A percentile compares a stretch with the other conserved stretches of the same genome.
These are phyloP conservation scores for Oryza nivara DNA, from an alignment of 176 grass and related monocot species.

Conservation along the genomic window DNA sequence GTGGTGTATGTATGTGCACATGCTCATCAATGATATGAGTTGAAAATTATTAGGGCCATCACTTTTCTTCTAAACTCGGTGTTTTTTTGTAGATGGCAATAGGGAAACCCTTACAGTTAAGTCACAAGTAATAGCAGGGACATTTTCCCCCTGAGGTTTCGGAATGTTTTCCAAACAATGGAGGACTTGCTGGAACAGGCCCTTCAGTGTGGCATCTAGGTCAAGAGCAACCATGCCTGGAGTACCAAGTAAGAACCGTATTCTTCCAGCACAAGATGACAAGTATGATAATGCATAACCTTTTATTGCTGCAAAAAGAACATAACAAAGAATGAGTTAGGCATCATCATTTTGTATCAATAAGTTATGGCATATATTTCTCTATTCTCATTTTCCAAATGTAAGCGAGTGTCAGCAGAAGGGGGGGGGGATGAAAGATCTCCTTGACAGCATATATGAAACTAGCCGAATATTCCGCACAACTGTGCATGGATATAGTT, in stretches of 20 bases:
- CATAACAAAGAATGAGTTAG: slow-evolving; percentile 24
- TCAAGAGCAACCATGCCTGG: slow-evolving; percentile 99
- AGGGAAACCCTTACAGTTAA: slow-evolving; percentile 60
- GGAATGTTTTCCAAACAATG: slow-evolving; percentile 93
- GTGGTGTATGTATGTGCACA: background rate
- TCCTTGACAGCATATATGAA: slow-evolving; percentile 13
- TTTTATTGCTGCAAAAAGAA: slow-evolving; percentile 83
- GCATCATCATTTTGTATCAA: slow-evolving; percentile 1
- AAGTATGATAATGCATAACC: slow-evolving; percentile 95
- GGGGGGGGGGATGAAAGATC: background rate
- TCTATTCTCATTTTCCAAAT: slow-evolving; percentile 14
- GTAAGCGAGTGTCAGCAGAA: slow-evolving; percentile 19
- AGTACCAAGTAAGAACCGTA: slow-evolving; percentile 96
- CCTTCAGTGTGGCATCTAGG: slow-evolving; percentile 84
- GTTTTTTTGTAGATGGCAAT: slow-evolving; percentile 4
- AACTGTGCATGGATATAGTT: background rate
- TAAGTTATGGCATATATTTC: slow-evolving; percentile 6
- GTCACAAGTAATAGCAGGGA: slow-evolving; percentile 74
- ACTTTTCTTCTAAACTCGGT: background rate
- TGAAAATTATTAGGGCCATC: background rate
- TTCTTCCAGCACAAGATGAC: slow-evolving; percentile 86
- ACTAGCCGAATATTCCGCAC: background rate
- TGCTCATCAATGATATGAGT: background rate
- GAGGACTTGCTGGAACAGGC: slow-evolving; percentile 94
- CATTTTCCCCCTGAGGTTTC: slow-evolving; percentile 83